phyloP scores from a whole-genome alignment of 1,284 basidiomycete species.

The Hemileia vastatrix region DNA sequence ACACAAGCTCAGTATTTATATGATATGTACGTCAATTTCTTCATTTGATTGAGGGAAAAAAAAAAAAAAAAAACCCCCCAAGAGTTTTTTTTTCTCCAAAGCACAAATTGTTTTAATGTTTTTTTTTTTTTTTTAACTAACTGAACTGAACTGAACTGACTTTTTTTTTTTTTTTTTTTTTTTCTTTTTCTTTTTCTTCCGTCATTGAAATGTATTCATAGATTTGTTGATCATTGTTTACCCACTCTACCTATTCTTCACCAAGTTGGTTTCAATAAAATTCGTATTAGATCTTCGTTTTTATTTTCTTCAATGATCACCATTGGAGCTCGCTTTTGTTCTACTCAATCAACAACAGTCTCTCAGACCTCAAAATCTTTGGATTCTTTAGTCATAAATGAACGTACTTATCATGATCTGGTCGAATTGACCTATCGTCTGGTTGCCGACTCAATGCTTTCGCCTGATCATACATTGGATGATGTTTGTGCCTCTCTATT shows the following conservation, averaged over 20 bases:
- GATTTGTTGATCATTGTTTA: constrained; percentile 20
- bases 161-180: too few species aligned
- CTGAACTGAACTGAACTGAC: background rate
- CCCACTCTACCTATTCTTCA: constrained; percentile 21
- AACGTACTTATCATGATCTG: constrained; percentile 9
- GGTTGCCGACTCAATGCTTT: constrained; percentile 10
- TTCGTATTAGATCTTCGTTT: constrained; percentile 15
- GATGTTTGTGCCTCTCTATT: constrained; percentile 18
- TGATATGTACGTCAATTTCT: constrained; percentile 21
- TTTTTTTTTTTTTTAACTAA: background rate
- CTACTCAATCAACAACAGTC: constrained; percentile 18
- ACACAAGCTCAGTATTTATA: constrained; percentile 10
- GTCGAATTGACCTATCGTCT: constrained; percentile 16
- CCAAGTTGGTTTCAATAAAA: constrained; percentile 8
- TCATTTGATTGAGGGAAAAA: too few species aligned
- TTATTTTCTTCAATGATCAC: constrained; percentile 18
- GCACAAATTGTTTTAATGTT: too few species aligned
- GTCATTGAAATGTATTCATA: background rate
- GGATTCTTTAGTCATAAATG: constrained; percentile 1
- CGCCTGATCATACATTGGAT: constrained; percentile 8
- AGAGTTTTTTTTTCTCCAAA: too few species aligned
- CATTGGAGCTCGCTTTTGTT: constrained; percentile 21
- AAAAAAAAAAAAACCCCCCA: too few species aligned
- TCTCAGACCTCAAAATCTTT: constrained; percentile 1
- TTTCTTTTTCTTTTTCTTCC: background rate